Conservation (phyloP, 2,329 filamentous ascomycete species). For the Chrysosporium queenslandicum region DNA sequence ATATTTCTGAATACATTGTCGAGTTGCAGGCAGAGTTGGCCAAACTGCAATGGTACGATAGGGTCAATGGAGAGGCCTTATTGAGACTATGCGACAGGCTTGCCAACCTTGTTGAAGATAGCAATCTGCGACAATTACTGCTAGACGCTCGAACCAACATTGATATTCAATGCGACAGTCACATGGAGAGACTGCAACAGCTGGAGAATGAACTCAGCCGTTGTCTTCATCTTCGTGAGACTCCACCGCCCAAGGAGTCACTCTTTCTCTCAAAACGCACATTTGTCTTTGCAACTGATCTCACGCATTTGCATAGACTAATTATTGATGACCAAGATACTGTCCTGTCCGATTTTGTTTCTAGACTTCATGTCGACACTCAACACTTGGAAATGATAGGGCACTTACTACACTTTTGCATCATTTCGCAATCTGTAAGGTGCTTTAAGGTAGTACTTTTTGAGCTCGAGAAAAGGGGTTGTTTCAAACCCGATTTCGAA, state of each 20-base stretch:
- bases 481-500: no score
- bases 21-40: conserved; percentile 16
- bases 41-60: conserved; percentile 17
- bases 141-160: background rate
- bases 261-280: background rate
- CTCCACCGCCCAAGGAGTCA: background rate
- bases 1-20: background rate
- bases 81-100: conserved; percentile 13
- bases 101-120: background rate
- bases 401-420: background rate
- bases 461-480: background rate
- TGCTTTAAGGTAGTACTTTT: background rate
- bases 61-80: conserved; percentile 19
- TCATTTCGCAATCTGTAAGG: background rate
- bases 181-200: background rate
- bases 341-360: background rate
- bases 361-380: background rate
- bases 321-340: background rate
- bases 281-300: background rate
- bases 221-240: background rate
- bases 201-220: background rate
- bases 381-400: background rate
- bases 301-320: no score
- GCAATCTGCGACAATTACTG: background rate
- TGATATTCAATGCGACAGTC: background rate